phyloP scores from a whole-genome alignment of 495 filamentous ascomycete genomes.

The Neurospora intermedia region DNA sequence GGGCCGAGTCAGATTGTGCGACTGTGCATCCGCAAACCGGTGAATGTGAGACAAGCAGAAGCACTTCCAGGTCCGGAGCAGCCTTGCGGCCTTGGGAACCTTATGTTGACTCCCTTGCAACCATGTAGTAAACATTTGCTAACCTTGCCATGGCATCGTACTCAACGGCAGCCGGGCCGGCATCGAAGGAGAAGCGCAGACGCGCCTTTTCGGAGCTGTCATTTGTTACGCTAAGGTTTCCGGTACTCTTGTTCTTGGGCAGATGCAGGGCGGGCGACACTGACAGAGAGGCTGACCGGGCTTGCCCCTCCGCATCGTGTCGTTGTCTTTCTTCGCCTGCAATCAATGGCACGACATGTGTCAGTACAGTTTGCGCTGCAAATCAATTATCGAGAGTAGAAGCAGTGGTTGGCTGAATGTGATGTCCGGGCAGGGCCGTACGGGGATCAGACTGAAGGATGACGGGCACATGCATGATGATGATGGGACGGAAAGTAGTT shows the following conservation, averaged over 20 bases:
- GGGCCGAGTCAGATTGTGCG: conserved; percentile 7
- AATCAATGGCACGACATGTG: conserved; percentile 4
- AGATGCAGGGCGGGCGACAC: conserved; percentile 32
- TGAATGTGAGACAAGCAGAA: neutral
- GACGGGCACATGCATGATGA: neutral
- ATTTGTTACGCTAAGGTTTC: conserved; percentile 43
- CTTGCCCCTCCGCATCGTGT: conserved; percentile 26
- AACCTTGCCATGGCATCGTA: conserved; percentile 45
- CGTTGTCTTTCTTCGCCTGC: conserved; percentile 32
- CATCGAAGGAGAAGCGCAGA: conserved; percentile 47
- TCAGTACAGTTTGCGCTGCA: conserved; percentile 13
- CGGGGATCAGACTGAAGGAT: neutral
- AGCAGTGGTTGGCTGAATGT: neutral
- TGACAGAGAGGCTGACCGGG: conserved; percentile 17
- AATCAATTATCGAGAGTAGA: neutral
- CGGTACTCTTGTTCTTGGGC: conserved; percentile 54
- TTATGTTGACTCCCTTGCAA: neutral
- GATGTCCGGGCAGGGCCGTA: neutral
- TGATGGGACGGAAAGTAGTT: neutral
- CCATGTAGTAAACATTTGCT: conserved; percentile 6
- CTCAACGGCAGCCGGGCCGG: conserved; percentile 35
- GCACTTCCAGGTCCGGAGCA: neutral
- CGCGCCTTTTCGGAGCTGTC: conserved; percentile 32
- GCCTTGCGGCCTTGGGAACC: neutral
- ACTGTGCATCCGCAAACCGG: conserved; percentile 24